A percentile compares a stretch with the other conserved stretches of the same genome.
These are phyloP conservation scores for Grigorovia yakushimaensis DNA, from an alignment of 805 yeast genomes.

Conservation along the genomic window DNA sequence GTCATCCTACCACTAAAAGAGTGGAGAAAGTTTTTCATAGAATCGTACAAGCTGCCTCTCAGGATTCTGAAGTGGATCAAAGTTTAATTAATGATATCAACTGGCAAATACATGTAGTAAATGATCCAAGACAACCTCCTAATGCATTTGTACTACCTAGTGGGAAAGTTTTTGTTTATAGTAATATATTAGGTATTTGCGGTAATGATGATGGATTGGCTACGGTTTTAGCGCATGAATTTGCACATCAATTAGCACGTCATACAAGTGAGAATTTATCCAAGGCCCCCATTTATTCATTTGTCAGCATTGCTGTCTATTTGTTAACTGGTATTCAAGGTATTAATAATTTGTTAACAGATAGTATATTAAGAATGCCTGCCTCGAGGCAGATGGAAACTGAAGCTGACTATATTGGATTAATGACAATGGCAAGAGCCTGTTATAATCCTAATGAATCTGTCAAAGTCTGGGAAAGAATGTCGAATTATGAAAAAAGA, in stretches of 20 bases:
- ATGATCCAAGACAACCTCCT: constrained; percentile 67
- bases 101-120: constrained; percentile 79
- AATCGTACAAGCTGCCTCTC: constrained; percentile 49
- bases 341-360: constrained; percentile 43
- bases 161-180: constrained; percentile 87
- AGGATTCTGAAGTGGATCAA: constrained; percentile 30
- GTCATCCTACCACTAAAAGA: constrained; percentile 47
- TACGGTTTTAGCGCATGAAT: constrained; percentile 88
- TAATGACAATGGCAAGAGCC: constrained; percentile 83
- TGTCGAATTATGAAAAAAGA: constrained; percentile 45
- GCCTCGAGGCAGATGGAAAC: constrained; percentile 89
- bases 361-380: constrained; percentile 60
- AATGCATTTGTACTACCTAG: constrained; percentile 95
- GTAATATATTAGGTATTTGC: constrained; percentile 69
- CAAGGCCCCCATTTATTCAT: constrained; percentile 58
- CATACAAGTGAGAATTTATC: constrained; percentile 82
- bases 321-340: constrained; percentile 50
- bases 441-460: constrained; percentile 78
- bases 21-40: constrained; percentile 56
- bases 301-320: constrained; percentile 43
- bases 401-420: constrained; percentile 92
- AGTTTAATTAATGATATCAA: constrained; percentile 24
- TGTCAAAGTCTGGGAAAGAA: constrained; percentile 70
- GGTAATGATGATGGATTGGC: constrained; percentile 83
- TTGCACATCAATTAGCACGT: constrained; percentile 88